Percentiles rank a stretch among this genome's conserved stretches.
Conservation (phyloP, 352 stramenopile species). For the Globisporangium perplexum region DNA sequence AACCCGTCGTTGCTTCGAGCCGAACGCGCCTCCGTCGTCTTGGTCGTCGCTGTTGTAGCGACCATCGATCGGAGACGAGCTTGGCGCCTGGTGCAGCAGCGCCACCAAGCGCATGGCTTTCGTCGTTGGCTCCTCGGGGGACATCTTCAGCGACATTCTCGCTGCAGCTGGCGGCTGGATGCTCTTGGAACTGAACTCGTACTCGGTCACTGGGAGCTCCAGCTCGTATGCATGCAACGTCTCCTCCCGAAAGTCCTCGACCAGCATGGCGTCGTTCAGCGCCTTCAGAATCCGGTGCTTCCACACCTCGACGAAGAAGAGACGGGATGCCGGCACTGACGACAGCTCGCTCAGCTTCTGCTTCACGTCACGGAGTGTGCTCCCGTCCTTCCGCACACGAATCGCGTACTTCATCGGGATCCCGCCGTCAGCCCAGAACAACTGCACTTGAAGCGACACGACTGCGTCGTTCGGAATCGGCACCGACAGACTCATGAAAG, state of each 20-base stretch:
- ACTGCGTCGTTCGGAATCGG: slow-evolving; percentile 76
- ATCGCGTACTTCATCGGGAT: slow-evolving; percentile 78
- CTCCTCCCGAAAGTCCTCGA: slow-evolving; percentile 47
- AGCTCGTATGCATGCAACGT: slow-evolving; percentile 88
- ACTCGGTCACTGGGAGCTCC: slow-evolving; percentile 54
- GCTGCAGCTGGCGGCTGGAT: slow-evolving; percentile 30
- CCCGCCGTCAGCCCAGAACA: slow-evolving; percentile 66
- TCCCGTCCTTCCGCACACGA: slow-evolving; percentile 40
- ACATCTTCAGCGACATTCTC: slow-evolving; percentile 17
- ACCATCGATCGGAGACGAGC: slow-evolving; percentile 47
- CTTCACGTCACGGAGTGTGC: slow-evolving; percentile 53
- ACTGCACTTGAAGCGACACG: slow-evolving; percentile 45
- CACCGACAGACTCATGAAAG: slow-evolving; percentile 87
- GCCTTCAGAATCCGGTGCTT: slow-evolving; percentile 60
- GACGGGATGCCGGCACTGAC: slow-evolving; percentile 28
- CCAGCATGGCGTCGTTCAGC: slow-evolving; percentile 29
- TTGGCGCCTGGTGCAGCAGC: slow-evolving; percentile 59
- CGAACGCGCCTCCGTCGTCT: slow-evolving; percentile 15
- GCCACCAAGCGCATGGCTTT: slow-evolving; percentile 71
- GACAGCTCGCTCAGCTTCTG: slow-evolving; percentile 46
- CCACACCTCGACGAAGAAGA: slow-evolving; percentile 76
- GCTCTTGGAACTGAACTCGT: slow-evolving; percentile 61
- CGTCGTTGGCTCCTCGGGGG: slow-evolving; percentile 6
- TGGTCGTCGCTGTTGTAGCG: slow-evolving; percentile 9
- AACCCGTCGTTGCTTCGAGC: slow-evolving; percentile 39